phyloP scores from a whole-genome alignment of 192 early-diverging fungal genomes.

The Gaertneriomyces sp. region DNA sequence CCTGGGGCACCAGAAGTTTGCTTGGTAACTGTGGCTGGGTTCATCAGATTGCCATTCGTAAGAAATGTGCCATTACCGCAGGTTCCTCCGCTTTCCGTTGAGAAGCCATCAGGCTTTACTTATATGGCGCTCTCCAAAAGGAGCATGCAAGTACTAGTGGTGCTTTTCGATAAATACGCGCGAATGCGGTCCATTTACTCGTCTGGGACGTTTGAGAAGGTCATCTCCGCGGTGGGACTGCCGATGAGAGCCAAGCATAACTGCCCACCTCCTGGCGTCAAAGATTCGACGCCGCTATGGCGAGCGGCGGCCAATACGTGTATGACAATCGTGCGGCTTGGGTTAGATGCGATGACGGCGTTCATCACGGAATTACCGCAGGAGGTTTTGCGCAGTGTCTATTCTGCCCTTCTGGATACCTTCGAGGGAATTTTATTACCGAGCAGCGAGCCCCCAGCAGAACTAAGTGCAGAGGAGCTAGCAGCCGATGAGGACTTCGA shows the following conservation, averaged over 20 bases:
- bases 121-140: slow-evolving; percentile 75
- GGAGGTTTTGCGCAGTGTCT: slow-evolving; percentile 50
- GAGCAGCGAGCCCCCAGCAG: slow-evolving; percentile 49
- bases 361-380: slow-evolving; percentile 47
- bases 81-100: slow-evolving; percentile 5
- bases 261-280: slow-evolving; percentile 66
- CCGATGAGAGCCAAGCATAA: slow-evolving; percentile 73
- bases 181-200: slow-evolving; percentile 45
- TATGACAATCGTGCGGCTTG: slow-evolving; percentile 48
- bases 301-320: slow-evolving; percentile 61
- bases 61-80: neutral
- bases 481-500: slow-evolving; percentile 72
- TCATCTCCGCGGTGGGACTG: slow-evolving; percentile 54
- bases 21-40: slow-evolving; percentile 28
- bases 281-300: slow-evolving; percentile 72
- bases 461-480: slow-evolving; percentile 58
- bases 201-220: slow-evolving; percentile 34
- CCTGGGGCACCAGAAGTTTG: slow-evolving; percentile 27
- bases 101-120: slow-evolving; percentile 46
- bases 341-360: slow-evolving; percentile 35
- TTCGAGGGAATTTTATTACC: slow-evolving; percentile 60
- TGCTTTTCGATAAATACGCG: slow-evolving; percentile 54
- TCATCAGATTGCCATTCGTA: slow-evolving; percentile 41
- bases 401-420: slow-evolving; percentile 54
- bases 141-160: slow-evolving; percentile 50